Base-by-base conservation (phyloP, 371 early-diverging fungal species). In the Mortierella sp. region DNA sequence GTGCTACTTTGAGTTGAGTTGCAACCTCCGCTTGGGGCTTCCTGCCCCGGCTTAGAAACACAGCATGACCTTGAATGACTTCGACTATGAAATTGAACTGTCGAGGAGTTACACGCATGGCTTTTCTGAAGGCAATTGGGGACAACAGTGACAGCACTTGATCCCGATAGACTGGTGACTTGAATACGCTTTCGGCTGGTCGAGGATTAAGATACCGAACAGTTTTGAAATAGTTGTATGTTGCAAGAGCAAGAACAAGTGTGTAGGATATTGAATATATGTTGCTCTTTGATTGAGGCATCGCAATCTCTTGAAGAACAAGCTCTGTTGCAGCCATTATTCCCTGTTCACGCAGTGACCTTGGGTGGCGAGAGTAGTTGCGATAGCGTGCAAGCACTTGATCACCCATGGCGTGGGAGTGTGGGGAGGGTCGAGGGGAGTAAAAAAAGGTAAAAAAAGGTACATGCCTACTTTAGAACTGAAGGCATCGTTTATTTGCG, bases 361-460 rank as follows among this genome's bases (percentile, higher is more conserved):
- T 52, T 18, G 52, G 52, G 52, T 52, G 52, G 52, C n/a, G 52
- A 9, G 52, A 52, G n/a, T n/a, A 52, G 52, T 52, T 52, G 52
- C 52, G 52, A 24, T 52, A 52, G 52, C 52, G 52, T 47, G 20
- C 47, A 4, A 5, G 47, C 3, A 18, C 47, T 47, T 14, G 18
- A 18, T 47, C 47, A 4, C 20, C 6, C 47, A 47, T 47, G 6
- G 35, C 6, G 35, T 35, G 35, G 35, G 35, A 6, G 35, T 35
- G 4, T 30, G 30, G 30, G 4, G 30, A 30, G 30, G 30, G 30
- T 30, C 30, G 4, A 30, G 30, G 30, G 30, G 30, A 30, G 35
- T 35, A 35, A 35, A 35, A 35, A 35, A 35, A 35, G 6, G 35
- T 35, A 35, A 32, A 32, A 32, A 32, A 32, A 32, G 5, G 32